These are phyloP conservation scores for Scedosporium minutisporum DNA, from an alignment of 2,329 filamentous ascomycete species.

Conservation along the genomic window DNA sequence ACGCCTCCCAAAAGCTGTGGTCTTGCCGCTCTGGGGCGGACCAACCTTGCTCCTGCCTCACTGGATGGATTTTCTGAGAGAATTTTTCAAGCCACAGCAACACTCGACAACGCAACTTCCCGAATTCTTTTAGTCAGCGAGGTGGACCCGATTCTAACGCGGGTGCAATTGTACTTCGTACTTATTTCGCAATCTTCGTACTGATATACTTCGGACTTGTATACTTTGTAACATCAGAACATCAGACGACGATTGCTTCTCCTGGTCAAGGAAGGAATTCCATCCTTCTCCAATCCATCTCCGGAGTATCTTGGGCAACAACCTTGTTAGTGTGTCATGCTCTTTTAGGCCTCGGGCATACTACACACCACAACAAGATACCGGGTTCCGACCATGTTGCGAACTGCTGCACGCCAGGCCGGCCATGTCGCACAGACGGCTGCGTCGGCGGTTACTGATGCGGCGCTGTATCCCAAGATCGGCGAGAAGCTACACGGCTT, in stretches of 20 bases:
- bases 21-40: too few species aligned
- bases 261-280: background rate
- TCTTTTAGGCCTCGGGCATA: background rate
- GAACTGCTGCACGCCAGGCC: conserved; percentile 5
- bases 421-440: conserved; percentile 5
- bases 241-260: background rate
- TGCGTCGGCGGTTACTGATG: background rate
- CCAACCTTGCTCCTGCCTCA: too few species aligned
- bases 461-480: conserved; percentile 44
- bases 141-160: too few species aligned
- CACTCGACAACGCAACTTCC: too few species aligned
- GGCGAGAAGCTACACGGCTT: conserved; percentile 91
- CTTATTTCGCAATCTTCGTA: too few species aligned
- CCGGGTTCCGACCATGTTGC: background rate
- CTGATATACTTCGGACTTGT: too few species aligned
- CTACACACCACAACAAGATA: background rate
- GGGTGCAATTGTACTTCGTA: too few species aligned
- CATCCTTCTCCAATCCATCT: background rate
- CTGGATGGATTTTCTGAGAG: too few species aligned
- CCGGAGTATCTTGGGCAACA: background rate
- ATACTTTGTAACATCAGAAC: too few species aligned
- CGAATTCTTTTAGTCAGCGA: too few species aligned
- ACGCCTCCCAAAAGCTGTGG: too few species aligned
- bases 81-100: too few species aligned
- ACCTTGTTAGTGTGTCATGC: background rate